phyloP scores from a whole-genome alignment of 768 basidiomycete species.

The Hirschioporus abietinus region DNA sequence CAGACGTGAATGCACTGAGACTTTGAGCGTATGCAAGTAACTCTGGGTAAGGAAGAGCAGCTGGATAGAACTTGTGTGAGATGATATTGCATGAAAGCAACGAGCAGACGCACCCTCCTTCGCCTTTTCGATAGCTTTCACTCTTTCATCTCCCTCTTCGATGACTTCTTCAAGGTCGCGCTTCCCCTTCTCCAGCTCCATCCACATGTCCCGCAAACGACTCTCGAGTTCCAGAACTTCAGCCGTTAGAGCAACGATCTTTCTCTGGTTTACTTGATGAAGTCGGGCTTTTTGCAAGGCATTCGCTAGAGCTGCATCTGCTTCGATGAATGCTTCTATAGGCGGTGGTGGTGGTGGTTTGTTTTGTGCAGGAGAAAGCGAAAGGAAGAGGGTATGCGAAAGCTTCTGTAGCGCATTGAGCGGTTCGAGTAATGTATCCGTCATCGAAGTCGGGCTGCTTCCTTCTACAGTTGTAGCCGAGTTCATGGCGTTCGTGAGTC shows the following conservation, averaged over 20 bases:
- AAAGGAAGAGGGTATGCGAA: slow-evolving; percentile 64
- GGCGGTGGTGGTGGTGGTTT: slow-evolving; percentile 53
- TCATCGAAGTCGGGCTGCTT: slow-evolving; percentile 41
- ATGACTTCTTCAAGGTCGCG: slow-evolving; percentile 65
- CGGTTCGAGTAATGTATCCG: slow-evolving; percentile 55
- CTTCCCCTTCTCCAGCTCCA: slow-evolving; percentile 59
- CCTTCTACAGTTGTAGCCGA: neutral
- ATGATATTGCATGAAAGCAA: neutral
- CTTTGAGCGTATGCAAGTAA: slow-evolving; percentile 81
- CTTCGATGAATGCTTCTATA: slow-evolving; percentile 49
- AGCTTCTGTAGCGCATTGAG: slow-evolving; percentile 57
- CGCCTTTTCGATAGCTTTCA: slow-evolving; percentile 65
- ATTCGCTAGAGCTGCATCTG: slow-evolving; percentile 58
- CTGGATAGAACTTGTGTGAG: slow-evolving; percentile 31
- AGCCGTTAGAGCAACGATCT: slow-evolving; percentile 63
- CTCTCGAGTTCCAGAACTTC: slow-evolving; percentile 67
- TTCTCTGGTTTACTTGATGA: slow-evolving; percentile 73
- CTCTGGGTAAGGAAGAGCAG: slow-evolving; percentile 77
- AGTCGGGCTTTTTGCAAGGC: slow-evolving; percentile 60
- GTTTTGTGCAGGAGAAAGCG: slow-evolving; percentile 61
- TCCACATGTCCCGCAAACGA: slow-evolving; percentile 65
- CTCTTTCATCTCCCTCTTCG: slow-evolving; percentile 68
- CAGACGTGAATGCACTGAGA: slow-evolving; percentile 81
- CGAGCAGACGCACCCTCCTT: slow-evolving; percentile 52
- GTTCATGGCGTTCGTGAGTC: neutral